Evolutionary conservation across 345 rosid genomes (phyloP), one percentile per base, ranked within the genome.

Genomic region (Balakata baccata): DNA sequence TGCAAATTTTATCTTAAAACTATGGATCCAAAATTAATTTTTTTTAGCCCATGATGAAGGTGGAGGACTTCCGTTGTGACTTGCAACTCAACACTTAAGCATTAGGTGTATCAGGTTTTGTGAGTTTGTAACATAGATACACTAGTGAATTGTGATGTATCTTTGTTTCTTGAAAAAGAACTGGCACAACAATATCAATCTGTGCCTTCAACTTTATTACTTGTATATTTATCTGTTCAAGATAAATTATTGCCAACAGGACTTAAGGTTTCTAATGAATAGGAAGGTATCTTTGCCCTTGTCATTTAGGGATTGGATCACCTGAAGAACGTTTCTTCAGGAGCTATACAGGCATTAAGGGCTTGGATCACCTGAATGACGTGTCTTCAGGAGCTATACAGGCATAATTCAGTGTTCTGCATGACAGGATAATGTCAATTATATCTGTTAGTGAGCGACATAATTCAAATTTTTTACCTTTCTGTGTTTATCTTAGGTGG

Each of bases 401-500:
- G 39, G 39, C 8, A 39, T 7, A 70, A 45, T 7, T 8, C 43
- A 6, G 16, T 68, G 37, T 7, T 37, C 22, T 67, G 72, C 59
- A 68, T 67, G 23, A 14, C 54, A 10, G 51, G 9, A 8, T 16
- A 39, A 61, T 58, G 23, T 64, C 29, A 41, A 73, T 39, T 16
- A 64, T 57, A 46, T 63, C 18, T 54, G 65, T 56, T n/a, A 68
- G 25, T 41, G 20, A 49, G 39, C 34, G 51, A 61, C 22, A 1
- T 0, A 20, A 8, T 54, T 75, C 16, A 51, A 22, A 1, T 29
- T 29, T 29, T 29, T 29, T 29, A 13, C n/a, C 3, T 17, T 18
- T 58, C 54, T 46, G 7, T n/a, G 16, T 25, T 43, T 59, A 9
- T 74, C 38, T 73, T 71, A 92, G 97, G 95, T 90, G 64, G 92